Evolutionary conservation across 2,329 filamentous ascomycete species (phyloP).

Genomic region (Colletotrichum melonis): DNA sequence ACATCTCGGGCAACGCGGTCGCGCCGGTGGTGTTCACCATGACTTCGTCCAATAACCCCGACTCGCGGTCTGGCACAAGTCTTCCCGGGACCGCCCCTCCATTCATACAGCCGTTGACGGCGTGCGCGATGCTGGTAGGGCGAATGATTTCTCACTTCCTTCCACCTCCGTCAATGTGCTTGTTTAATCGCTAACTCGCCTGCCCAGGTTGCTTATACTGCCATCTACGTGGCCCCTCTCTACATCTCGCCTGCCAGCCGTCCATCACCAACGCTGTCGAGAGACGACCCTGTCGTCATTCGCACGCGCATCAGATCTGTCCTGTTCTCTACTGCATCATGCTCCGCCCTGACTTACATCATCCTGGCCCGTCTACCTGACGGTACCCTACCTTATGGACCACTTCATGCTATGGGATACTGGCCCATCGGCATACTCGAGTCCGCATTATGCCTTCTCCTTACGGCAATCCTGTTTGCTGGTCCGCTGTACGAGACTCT

Average conservation of each 20-base stretch:
- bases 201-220: constrained; percentile 78
- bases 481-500: constrained; percentile 87
- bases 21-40: constrained; percentile 4
- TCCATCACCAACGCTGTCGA: constrained; percentile 80
- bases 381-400: constrained; percentile 60
- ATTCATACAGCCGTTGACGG: constrained; percentile 18
- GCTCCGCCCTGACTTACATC: constrained; percentile 74
- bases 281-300: constrained; percentile 92
- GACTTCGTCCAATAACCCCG: constrained; percentile 2
- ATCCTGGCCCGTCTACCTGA: constrained; percentile 61
- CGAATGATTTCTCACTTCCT: not conserved
- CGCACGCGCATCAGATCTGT: constrained; percentile 86
- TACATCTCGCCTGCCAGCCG: constrained; percentile 85
- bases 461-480: constrained; percentile 83
- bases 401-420: constrained; percentile 79
- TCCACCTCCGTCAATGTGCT: too few species aligned
- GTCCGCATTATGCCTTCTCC: constrained; percentile 69
- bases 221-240: constrained; percentile 90
- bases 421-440: constrained; percentile 80
- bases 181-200: constrained; percentile 24
- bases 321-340: constrained; percentile 77
- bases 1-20: not conserved
- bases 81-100: not conserved
- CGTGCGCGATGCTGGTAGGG: constrained; percentile 35
- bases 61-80: constrained; percentile 4